These are phyloP conservation scores for Iris macrosiphon DNA, from an alignment of 106 monocot species.

Conservation along the genomic window DNA sequence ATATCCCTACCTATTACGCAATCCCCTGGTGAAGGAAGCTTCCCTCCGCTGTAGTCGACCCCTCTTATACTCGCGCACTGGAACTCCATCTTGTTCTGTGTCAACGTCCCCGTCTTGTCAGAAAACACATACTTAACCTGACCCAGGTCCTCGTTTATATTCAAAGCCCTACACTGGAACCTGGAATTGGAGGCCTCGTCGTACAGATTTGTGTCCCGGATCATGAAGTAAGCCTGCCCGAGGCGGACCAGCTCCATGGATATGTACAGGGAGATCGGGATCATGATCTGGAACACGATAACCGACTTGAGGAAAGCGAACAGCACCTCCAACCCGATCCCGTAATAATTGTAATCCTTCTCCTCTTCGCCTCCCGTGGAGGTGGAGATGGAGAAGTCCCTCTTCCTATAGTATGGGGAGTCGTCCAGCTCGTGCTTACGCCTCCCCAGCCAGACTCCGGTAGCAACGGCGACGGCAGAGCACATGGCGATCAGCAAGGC, in stretches of 20 bases:
- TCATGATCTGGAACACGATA: slow-evolving; percentile 97
- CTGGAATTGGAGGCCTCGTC: slow-evolving; percentile 52
- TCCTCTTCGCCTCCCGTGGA: neutral
- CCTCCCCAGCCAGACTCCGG: slow-evolving; percentile 41
- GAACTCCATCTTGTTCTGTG: slow-evolving; percentile 99
- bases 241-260: slow-evolving; percentile 95
- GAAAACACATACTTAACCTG: slow-evolving; percentile 95
- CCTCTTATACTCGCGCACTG: slow-evolving; percentile 63
- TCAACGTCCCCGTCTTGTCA: slow-evolving; percentile 92
- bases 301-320: slow-evolving; percentile 78
- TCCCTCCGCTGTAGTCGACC: slow-evolving; percentile 47
- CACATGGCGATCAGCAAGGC: slow-evolving; percentile 47
- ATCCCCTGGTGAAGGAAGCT: neutral
- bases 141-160: slow-evolving; percentile 96
- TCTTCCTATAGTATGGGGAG: slow-evolving; percentile 51
- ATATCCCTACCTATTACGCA: slow-evolving; percentile 31
- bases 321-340: slow-evolving; percentile 49
- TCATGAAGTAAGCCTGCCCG: slow-evolving; percentile 96
- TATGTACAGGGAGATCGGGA: slow-evolving; percentile 92
- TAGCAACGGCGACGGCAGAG: slow-evolving; percentile 25
- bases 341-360: slow-evolving; percentile 65
- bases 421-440: slow-evolving; percentile 37
- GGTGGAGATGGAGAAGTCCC: slow-evolving; percentile 23
- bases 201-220: slow-evolving; percentile 59
- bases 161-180: slow-evolving; percentile 91